Base-by-base conservation (phyloP, 306 rosid genomes). In the Cicer judaicum region DNA sequence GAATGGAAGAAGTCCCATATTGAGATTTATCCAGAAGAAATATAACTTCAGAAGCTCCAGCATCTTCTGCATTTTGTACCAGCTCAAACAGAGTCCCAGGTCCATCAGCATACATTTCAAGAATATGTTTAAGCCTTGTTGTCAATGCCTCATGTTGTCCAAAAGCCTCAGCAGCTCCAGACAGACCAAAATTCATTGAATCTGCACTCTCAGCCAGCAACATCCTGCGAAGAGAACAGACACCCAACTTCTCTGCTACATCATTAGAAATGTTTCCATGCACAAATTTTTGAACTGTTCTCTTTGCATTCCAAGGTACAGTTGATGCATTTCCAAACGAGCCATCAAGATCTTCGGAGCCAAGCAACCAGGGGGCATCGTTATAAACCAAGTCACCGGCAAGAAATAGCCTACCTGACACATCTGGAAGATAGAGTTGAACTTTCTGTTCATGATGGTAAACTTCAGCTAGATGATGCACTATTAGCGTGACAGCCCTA, bases 21-120 rank as follows among this genome's bases (percentile, higher is more conserved):
- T 91, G 97, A 83, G 97, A 85, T 84, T 91, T 91, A 82, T 93
- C 98, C 85, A 93, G 73, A 56, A 93, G 97, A 88, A 93, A 89
- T 65, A 68, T 82, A 73, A 93, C 98, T 83, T 93, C 94, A 68
- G 97, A 89, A 84, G 98, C 96, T 53, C 96, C 97, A 34, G 97
- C 97, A 89, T 93, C 98, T 90, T 93, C 98, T 54, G 98, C 98
- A 87, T 93, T 93, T 82, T 93, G 97, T 64, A 93, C 92, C 75
- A 93, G 86, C 88, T 93, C 98, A 81, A 88, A 91, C 41, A 93
- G 87, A 86, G 94, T 89, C 57, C 97, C 98, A 75, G 96, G 94
- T 59, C 98, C 98, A 91, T 93, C 98, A 46, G 94, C 98, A 86
- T 93, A 93, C 97, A 93, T 93, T 85, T 93, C 96, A 84, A 93